phyloP scores from a whole-genome alignment of 1,139 yeast species.

The Hansenula sp. region DNA sequence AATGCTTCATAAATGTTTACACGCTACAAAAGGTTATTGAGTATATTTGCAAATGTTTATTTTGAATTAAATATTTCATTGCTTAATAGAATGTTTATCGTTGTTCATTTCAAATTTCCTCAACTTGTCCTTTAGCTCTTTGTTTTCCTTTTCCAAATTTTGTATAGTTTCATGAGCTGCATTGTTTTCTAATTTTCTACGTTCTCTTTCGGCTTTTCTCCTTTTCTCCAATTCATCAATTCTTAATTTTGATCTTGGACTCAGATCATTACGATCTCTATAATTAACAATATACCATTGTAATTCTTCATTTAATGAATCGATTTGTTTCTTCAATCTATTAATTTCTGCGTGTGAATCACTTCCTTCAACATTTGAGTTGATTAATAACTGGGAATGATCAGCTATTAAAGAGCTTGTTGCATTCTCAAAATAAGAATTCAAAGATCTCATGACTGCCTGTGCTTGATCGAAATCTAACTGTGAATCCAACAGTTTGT shows the following conservation, averaged over 20 bases:
- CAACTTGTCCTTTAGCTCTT: constrained; percentile 32
- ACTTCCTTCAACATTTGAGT: constrained; percentile 15
- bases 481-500: constrained; percentile 32
- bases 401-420: constrained; percentile 55
- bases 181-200: constrained; percentile 54
- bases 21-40: no score
- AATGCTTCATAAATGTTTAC: no score
- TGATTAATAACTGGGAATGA: constrained; percentile 42
- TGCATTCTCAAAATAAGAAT: constrained; percentile 57
- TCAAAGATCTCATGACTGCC: constrained; percentile 50
- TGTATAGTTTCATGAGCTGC: constrained; percentile 49
- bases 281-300: constrained; percentile 18
- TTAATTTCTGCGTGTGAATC: constrained; percentile 20
- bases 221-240: constrained; percentile 58
- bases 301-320: constrained; percentile 16
- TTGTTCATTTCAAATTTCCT: background rate
- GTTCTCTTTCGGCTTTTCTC: constrained; percentile 71
- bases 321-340: constrained; percentile 16
- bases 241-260: constrained; percentile 42
- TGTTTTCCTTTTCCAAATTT: constrained; percentile 55
- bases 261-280: constrained; percentile 11
- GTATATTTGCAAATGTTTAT: no score
- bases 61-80: background rate
- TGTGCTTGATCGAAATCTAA: constrained; percentile 32
- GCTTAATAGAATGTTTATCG: background rate